Evolutionary conservation across 371 early-diverging fungal species (phyloP).

Genomic region (Mucor irregularis): DNA sequence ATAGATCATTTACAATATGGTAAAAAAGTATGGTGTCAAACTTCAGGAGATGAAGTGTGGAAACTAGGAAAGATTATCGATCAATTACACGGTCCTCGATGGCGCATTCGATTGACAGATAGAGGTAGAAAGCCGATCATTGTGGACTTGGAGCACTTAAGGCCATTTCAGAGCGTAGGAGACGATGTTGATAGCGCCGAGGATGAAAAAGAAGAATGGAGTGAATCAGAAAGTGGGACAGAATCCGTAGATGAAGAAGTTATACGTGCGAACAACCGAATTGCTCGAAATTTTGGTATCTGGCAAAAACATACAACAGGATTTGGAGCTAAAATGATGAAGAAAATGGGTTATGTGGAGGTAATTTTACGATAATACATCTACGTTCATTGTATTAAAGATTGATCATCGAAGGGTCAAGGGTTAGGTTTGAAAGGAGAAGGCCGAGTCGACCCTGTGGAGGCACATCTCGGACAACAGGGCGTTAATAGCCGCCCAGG

Average conservation of each 20-base stretch:
- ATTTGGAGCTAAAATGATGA: slow-evolving; percentile 39
- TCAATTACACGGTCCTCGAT: slow-evolving; percentile 4
- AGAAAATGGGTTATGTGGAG: slow-evolving; percentile 38
- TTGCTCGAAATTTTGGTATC: slow-evolving; percentile 9
- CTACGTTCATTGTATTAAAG: not conserved
- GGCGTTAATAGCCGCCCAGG: slow-evolving; percentile 10
- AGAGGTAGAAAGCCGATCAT: not conserved
- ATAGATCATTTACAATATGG: slow-evolving; percentile 4
- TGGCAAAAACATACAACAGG: slow-evolving; percentile 40
- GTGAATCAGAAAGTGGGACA: slow-evolving; percentile 7
- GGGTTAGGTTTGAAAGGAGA: slow-evolving; percentile 30
- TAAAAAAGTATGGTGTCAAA: slow-evolving; percentile 21
- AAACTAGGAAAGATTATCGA: slow-evolving; percentile 11
- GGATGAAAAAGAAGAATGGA: slow-evolving; percentile 1
- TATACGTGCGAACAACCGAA: not conserved
- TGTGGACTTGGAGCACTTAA: slow-evolving; percentile 22
- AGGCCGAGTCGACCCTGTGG: slow-evolving; percentile 27
- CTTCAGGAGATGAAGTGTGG: slow-evolving; percentile 7
- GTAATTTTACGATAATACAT: slow-evolving; percentile 8
- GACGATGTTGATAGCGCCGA: not conserved
- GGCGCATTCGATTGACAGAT: slow-evolving; percentile 13
- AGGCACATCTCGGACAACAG: not conserved
- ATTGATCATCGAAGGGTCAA: slow-evolving; percentile 27
- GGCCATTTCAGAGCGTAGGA: slow-evolving; percentile 10
- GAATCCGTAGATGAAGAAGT: slow-evolving; percentile 5